These are phyloP conservation scores for Fusarium anguioides DNA, from an alignment of 2,329 filamentous ascomycete genomes.

Conservation along the genomic window DNA sequence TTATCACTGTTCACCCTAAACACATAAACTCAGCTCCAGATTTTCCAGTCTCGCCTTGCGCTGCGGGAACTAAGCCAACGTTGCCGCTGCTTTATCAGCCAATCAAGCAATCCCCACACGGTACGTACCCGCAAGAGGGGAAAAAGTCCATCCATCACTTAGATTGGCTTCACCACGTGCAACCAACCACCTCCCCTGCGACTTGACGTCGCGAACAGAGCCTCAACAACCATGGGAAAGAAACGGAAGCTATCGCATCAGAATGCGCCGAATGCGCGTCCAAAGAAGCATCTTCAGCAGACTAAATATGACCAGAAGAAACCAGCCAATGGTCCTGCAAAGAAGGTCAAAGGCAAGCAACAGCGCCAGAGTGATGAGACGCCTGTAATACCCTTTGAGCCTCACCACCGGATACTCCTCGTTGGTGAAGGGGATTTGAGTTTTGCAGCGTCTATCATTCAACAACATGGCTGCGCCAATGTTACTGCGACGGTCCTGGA, in stretches of 20 bases:
- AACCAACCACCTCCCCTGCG: constrained; percentile 9
- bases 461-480: constrained; percentile 72
- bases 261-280: constrained; percentile 28
- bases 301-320: constrained; percentile 37
- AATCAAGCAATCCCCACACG: constrained; percentile 31
- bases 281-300: constrained; percentile 37
- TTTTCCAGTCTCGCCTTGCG: constrained; percentile 31
- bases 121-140: constrained; percentile 16
- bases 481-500: constrained; percentile 79
- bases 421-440: constrained; percentile 86
- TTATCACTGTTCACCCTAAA: constrained; percentile 23
- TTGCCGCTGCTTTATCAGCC: constrained; percentile 21
- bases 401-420: constrained; percentile 76
- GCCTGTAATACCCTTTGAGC: constrained; percentile 74
- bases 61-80: constrained; percentile 44
- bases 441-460: constrained; percentile 75
- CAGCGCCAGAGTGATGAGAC: constrained; percentile 43
- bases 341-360: constrained; percentile 43
- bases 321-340: constrained; percentile 31
- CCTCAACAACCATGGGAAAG: constrained; percentile 50
- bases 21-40: constrained; percentile 33
- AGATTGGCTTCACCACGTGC: background rate
- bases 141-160: background rate
- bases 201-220: constrained; percentile 21
- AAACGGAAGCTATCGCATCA: constrained; percentile 57